Evolutionary conservation across 305 asterid species (phyloP), one percentile per base, ranked within the genome.

Genomic region (Fraxinus velutina): DNA sequence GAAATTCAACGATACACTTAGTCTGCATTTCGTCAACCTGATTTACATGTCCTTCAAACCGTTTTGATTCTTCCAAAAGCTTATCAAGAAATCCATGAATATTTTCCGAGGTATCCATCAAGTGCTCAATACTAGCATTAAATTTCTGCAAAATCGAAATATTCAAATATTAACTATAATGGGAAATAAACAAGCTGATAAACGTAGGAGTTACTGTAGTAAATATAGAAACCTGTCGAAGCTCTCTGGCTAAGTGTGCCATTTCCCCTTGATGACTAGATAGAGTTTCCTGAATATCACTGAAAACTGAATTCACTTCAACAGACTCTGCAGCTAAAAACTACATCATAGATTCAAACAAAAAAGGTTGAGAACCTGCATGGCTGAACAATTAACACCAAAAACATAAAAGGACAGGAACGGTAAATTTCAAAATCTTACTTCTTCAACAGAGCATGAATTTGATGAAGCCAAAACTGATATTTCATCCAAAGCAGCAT

Each of bases 401-500:
- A 36, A 27, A 44, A 33, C 60, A 47, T 73, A 81, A 13, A 32
- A 70, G 33, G 19, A 70, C 12, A 32, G 3, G 42, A 32, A 32
- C 10, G 0, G 10, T 33, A 24, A 24, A 22, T 44, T 47, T 52
- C 2, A 17, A 12, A 22, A 33, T 68, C 93, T 44, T 86, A 93
- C 97, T 83, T 91, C 93, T 80, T 82, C 86, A 66, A 86, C 81
- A 76, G 90, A 86, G 78, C 73, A 70, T 19, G 92, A 87, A 84
- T 85, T 80, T 21, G 92, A 87, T 81, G 91, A 78, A 29, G 89
- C 88, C 89, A 85, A 79, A 80, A 84, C 79, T 42, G 90, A 86
- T 79, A 93, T 83, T 81, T 93, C 94, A 47, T 91, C 97, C 86
- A 91, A 79, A 80, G 91, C 86, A 84, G 94, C 93, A 87, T 89